Percentiles rank a stretch among this genome's conserved stretches.
Conservation (phyloP, 176 grass and related monocot genomes). For the Oryza australiensis region DNA sequence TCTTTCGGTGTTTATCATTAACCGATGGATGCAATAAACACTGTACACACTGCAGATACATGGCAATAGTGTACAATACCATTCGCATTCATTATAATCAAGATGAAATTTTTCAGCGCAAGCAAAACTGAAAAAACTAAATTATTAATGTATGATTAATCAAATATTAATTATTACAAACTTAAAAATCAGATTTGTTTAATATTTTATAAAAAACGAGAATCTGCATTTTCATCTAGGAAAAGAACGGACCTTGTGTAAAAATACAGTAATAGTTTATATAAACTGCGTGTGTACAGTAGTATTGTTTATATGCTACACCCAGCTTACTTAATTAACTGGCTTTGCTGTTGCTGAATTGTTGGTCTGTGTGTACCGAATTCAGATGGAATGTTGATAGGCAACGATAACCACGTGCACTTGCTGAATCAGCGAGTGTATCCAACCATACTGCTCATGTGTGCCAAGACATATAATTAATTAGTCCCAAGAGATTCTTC, state of each 20-base stretch:
- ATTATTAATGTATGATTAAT: too few species aligned
- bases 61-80: too few species aligned
- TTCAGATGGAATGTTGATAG: slow-evolving; percentile 29
- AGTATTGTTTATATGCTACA: not conserved
- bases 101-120: too few species aligned
- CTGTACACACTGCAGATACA: not conserved
- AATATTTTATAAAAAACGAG: too few species aligned
- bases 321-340: not conserved
- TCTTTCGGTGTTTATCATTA: not conserved
- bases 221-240: too few species aligned
- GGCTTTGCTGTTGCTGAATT: not conserved
- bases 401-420: slow-evolving; percentile 30
- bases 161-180: too few species aligned
- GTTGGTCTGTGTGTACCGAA: not conserved
- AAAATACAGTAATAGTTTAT: not conserved
- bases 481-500: slow-evolving; percentile 44
- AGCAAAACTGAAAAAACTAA: too few species aligned
- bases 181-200: too few species aligned
- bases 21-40: not conserved
- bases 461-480: slow-evolving; percentile 11
- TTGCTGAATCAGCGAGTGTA: slow-evolving; percentile 34
- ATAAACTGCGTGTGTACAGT: not conserved
- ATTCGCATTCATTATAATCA: too few species aligned
- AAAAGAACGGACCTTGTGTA: too few species aligned
- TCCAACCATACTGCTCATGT: slow-evolving; percentile 17